A percentile compares a stretch with the other conserved stretches of the same genome.
These are phyloP conservation scores for Scheffersomyces quercinus DNA, from an alignment of 1,139 yeast species.

Conservation along the genomic window DNA sequence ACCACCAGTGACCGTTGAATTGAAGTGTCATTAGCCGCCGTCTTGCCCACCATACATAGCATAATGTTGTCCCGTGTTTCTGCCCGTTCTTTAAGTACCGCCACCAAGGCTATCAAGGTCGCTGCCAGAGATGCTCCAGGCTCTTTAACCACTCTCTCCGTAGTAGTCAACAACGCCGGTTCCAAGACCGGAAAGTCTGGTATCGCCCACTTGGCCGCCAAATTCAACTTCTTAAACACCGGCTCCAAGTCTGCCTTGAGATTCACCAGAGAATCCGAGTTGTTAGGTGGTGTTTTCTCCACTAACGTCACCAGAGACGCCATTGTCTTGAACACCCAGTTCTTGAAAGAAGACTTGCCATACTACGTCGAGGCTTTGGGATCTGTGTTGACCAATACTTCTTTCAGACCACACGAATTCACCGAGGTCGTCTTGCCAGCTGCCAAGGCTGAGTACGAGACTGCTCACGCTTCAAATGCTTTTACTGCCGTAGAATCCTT, in stretches of 20 bases:
- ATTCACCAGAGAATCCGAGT: slow-evolving; percentile 91
- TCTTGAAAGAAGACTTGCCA: slow-evolving; percentile 87
- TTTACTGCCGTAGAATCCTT: slow-evolving; percentile 75
- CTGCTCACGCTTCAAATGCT: slow-evolving; percentile 52
- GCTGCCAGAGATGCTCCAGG: slow-evolving; percentile 53
- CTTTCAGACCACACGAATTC: slow-evolving; percentile 81
- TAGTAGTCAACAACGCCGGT: slow-evolving; percentile 80
- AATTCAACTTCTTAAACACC: slow-evolving; percentile 85
- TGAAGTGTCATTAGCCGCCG: too few relatives aligned
- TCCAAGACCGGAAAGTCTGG: slow-evolving; percentile 83
- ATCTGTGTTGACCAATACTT: slow-evolving; percentile 69
- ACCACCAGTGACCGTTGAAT: too few relatives aligned
- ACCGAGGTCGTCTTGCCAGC: slow-evolving; percentile 80
- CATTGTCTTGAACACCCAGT: slow-evolving; percentile 74
- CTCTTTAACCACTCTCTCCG: slow-evolving; percentile 66
- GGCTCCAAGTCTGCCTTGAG: slow-evolving; percentile 84
- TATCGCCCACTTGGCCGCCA: slow-evolving; percentile 79
- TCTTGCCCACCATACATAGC: neutral
- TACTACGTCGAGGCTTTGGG: slow-evolving; percentile 87
- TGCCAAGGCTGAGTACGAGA: slow-evolving; percentile 57
- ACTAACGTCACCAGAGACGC: slow-evolving; percentile 80
- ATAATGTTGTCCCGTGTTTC: slow-evolving; percentile 46
- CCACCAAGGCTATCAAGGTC: slow-evolving; percentile 40
- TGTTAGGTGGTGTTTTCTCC: slow-evolving; percentile 81
- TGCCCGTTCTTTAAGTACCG: slow-evolving; percentile 51